Conservation (phyloP, 768 basidiomycete species). For the Xanthoconium purpureum region DNA sequence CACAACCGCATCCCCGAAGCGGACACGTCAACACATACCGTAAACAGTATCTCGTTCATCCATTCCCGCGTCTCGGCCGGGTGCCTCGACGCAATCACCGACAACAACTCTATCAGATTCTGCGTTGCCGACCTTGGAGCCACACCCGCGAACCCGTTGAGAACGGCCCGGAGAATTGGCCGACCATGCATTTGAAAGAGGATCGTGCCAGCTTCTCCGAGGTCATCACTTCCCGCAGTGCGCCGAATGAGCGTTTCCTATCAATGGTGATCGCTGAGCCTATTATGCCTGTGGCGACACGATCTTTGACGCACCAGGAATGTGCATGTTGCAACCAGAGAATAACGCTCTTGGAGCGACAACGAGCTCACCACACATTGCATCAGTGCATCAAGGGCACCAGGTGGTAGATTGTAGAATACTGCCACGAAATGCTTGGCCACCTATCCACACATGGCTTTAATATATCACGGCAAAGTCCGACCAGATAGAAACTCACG, state of each 20-base stretch:
- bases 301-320: conserved; percentile 62
- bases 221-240: conserved; percentile 59
- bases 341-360: conserved; percentile 78
- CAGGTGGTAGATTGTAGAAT: conserved; percentile 62
- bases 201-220: conserved; percentile 52
- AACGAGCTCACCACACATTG: conserved; percentile 66
- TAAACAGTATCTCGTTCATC: conserved; percentile 69
- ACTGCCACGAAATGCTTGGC: conserved; percentile 58
- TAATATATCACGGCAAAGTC: not conserved
- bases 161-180: conserved; percentile 64
- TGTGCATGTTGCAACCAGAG: conserved; percentile 74
- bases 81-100: conserved; percentile 57
- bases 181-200: conserved; percentile 57
- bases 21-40: conserved; percentile 39
- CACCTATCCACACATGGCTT: conserved; percentile 24
- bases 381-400: conserved; percentile 64
- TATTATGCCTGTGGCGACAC: not conserved
- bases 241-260: conserved; percentile 66
- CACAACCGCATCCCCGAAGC: not conserved
- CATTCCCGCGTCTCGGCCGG: conserved; percentile 58
- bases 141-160: conserved; percentile 79
- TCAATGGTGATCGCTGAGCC: not conserved
- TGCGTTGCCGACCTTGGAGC: conserved; percentile 80
- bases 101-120: conserved; percentile 82
- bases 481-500: conserved; percentile 38